Conservation (phyloP, 2,329 filamentous ascomycete species). For the Cadophora luteo-olivacea region DNA sequence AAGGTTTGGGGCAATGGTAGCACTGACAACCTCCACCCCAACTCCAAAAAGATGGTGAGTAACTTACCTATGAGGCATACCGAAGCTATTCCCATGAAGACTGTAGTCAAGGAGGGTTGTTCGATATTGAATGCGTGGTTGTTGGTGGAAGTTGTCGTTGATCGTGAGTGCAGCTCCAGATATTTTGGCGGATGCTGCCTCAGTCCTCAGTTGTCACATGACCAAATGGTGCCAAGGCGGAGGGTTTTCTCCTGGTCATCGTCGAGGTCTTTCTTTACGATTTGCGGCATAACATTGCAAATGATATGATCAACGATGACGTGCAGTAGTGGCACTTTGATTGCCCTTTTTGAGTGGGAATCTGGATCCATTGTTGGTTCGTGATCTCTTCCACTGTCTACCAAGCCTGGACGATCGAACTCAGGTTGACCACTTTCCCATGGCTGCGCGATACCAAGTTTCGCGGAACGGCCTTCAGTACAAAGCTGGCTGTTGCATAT, state of each 20-base stretch:
- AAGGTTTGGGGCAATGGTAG: conserved; percentile 24
- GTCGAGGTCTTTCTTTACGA: too few relatives aligned
- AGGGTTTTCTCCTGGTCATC: background rate
- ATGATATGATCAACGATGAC: too few relatives aligned
- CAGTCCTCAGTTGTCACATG: conserved; percentile 17
- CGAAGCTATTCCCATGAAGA: conserved; percentile 16
- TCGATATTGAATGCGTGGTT: conserved; percentile 31
- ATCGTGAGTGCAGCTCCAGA: background rate
- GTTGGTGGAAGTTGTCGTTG: conserved; percentile 24
- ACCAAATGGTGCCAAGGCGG: conserved; percentile 1
- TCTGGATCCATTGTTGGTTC: too few relatives aligned
- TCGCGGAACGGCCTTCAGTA: too few relatives aligned
- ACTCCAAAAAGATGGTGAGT: conserved; percentile 28
- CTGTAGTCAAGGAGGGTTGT: conserved; percentile 32
- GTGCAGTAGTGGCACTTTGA: too few relatives aligned
- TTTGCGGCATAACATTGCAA: too few relatives aligned
- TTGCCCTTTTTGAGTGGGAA: too few relatives aligned
- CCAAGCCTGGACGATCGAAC: too few relatives aligned
- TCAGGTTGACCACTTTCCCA: too few relatives aligned
- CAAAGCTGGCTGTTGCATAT: too few relatives aligned
- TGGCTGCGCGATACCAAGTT: too few relatives aligned
- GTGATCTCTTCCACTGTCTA: too few relatives aligned
- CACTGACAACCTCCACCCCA: conserved; percentile 35
- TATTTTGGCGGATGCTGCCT: conserved; percentile 21
- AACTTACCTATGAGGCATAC: conserved; percentile 29